Evolutionary conservation across 2,329 filamentous ascomycete species (phyloP).

Genomic region (Ilyonectria robusta): DNA sequence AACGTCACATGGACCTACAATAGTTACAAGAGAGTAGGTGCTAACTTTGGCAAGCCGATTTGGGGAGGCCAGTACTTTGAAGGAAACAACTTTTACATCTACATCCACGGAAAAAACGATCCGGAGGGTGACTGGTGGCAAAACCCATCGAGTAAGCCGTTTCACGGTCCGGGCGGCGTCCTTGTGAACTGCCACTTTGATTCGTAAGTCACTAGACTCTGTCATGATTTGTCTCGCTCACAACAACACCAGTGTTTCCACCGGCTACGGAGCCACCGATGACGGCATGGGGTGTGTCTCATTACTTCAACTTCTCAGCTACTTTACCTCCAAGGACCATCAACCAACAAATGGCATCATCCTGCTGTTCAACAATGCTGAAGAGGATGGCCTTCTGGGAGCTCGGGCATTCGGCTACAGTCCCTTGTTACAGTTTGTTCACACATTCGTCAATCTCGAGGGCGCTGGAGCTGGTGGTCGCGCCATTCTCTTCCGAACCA

Average conservation of each 20-base stretch:
- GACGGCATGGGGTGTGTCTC: slow-evolving; percentile 93
- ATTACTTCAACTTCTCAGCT: slow-evolving; percentile 85
- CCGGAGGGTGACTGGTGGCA: slow-evolving; percentile 82
- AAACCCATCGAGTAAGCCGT: slow-evolving; percentile 56
- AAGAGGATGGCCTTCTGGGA: slow-evolving; percentile 93
- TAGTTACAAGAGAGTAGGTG: slow-evolving; percentile 31
- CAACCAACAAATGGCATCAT: slow-evolving; percentile 86
- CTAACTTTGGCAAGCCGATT: slow-evolving; percentile 41
- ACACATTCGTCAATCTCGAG: slow-evolving; percentile 94
- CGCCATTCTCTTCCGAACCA: slow-evolving; percentile 88
- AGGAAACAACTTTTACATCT: slow-evolving; percentile 91
- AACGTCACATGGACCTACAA: slow-evolving; percentile 78
- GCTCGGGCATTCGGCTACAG: slow-evolving; percentile 88
- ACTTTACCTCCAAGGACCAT: slow-evolving; percentile 82
- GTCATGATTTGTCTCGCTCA: slow-evolving; percentile 31
- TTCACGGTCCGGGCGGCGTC: slow-evolving; percentile 79
- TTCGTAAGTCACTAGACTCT: slow-evolving; percentile 60
- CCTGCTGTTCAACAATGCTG: slow-evolving; percentile 92
- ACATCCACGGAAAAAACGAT: slow-evolving; percentile 87
- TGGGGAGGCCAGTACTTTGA: slow-evolving; percentile 83
- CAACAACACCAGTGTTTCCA: slow-evolving; percentile 76
- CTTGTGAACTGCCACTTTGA: slow-evolving; percentile 97
- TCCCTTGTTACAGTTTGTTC: slow-evolving; percentile 83
- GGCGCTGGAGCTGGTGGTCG: slow-evolving; percentile 93
- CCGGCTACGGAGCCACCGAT: slow-evolving; percentile 93